Base-by-base conservation (phyloP, 495 filamentous ascomycete species). In the Trichoderma parareesei region DNA sequence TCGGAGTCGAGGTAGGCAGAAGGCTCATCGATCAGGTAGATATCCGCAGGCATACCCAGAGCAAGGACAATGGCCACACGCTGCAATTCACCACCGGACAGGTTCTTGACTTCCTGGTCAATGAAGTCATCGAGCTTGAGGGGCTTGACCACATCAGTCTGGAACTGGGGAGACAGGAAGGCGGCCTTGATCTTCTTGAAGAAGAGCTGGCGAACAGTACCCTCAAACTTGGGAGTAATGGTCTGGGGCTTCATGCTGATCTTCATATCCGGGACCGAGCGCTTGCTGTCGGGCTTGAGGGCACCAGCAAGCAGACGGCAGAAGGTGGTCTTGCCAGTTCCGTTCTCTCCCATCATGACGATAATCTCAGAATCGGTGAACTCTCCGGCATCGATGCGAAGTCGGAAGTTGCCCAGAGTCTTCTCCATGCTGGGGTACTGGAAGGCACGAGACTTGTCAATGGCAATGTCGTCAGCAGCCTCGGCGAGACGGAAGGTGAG, bases 221-320 rank as follows among this genome's bases (percentile, higher is more conserved):
- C 93, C 68, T 89, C 85, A 76, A 97, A 98, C 78, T 96, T 98
- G 69, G 94, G 93, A 3, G 92, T 98, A 70, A 98, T 97, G 76
- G 95, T 98, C 80, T 98, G 94, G 33, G 95, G 94, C 85, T 98
- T 98, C 94, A 98, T 93, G 81, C 88, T 91, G 72, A 98, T 94
- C 81, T 89, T 91, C 92, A 98, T 94, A 67, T 88, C 87, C 13
- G 94, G 94, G 3, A 98, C 83, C 64, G 85, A 87, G 67, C 82
- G 78, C 46, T 70, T 81, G 63, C 85, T 85, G 68, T 98, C 94
- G 43, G 94, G 95, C 76, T 96, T 91, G 71, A 94, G 83, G 43
- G 88, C 90, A 70, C 95, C 95, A 66, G 95, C 94, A 65, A 98
- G 84, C 80, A 98, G 88, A 69, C 84, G 88, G 81, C 95, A 98